Evolutionary conservation across 1,284 basidiomycete species (phyloP).

Genomic region (Ceratobasidium sp.): DNA sequence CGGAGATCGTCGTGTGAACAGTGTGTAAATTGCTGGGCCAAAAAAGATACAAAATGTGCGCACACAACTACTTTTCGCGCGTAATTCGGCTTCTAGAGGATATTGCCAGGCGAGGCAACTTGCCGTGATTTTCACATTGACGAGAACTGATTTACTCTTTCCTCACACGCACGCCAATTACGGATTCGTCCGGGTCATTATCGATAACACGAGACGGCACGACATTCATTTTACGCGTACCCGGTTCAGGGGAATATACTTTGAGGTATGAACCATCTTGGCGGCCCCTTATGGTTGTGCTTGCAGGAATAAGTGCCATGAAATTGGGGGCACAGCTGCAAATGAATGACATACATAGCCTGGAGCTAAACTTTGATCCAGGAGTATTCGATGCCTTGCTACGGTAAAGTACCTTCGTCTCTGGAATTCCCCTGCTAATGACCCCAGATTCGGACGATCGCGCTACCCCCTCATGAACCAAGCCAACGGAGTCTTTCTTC

Average conservation of each 20-base stretch:
- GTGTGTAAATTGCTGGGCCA: not conserved
- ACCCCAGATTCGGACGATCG: conserved; percentile 22
- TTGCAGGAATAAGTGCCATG: not conserved
- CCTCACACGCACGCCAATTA: not conserved
- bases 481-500: conserved; percentile 33
- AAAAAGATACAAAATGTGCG: not conserved
- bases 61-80: conserved; percentile 4
- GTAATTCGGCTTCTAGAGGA: conserved; percentile 7
- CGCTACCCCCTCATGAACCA: conserved; percentile 14
- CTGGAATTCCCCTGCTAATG: conserved; percentile 19
- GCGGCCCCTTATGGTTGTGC: conserved; percentile 7
- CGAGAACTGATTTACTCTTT: not conserved
- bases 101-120: not conserved
- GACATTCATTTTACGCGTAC: not conserved
- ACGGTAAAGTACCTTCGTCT: not conserved
- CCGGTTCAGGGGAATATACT: not conserved
- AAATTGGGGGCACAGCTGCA: too few species aligned
- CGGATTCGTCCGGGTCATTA: not conserved
- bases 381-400: not conserved
- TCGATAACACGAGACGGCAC: not conserved
- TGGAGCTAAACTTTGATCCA: conserved; percentile 10
- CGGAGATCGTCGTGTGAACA: not conserved
- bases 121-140: conserved; percentile 9
- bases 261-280: not conserved
- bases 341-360: not conserved